Evolutionary conservation across 1,284 basidiomycete species (phyloP).

Genomic region (Phenoliferia sp.): DNA sequence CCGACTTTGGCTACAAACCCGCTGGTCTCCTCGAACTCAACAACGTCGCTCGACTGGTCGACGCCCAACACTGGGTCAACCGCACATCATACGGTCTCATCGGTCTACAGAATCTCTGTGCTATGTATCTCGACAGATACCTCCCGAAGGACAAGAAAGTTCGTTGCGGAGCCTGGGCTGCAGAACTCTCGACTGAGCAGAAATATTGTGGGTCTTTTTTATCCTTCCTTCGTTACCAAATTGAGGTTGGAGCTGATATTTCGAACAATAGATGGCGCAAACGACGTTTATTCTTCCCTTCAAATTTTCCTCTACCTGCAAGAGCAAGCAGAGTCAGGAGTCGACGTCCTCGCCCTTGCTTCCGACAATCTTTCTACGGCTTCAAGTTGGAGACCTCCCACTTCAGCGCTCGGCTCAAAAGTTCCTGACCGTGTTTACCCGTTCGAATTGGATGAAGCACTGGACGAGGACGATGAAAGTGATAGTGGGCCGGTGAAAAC

Average conservation of each 20-base stretch:
- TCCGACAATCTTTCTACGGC: neutral
- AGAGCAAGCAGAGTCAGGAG: neutral
- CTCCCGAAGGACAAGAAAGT: slow-evolving; percentile 41
- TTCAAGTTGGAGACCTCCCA: neutral
- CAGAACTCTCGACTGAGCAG: slow-evolving; percentile 35
- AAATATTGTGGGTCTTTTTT: slow-evolving; percentile 40
- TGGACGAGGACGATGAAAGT: neutral
- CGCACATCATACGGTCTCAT: slow-evolving; percentile 30
- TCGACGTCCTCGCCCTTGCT: neutral
- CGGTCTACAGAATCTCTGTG: slow-evolving; percentile 39
- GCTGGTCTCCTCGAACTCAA: slow-evolving; percentile 42
- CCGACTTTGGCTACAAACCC: slow-evolving; percentile 37
- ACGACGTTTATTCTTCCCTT: slow-evolving; percentile 44
- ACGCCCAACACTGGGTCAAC: slow-evolving; percentile 35
- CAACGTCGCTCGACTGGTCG: slow-evolving; percentile 38
- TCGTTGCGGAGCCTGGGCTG: slow-evolving; percentile 41
- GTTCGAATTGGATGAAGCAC: neutral
- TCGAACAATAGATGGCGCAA: slow-evolving; percentile 41
- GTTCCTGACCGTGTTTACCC: neutral
- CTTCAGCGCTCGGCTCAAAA: neutral
- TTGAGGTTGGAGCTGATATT: neutral
- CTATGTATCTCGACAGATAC: slow-evolving; percentile 38
- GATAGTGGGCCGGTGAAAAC: too few species aligned
- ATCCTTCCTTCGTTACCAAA: neutral
- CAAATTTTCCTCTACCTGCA: slow-evolving; percentile 34